A percentile compares a stretch with the other conserved stretches of the same genome.
Conservation (phyloP, 2,329 filamentous ascomycete genomes). For the Alternaria sp. region DNA sequence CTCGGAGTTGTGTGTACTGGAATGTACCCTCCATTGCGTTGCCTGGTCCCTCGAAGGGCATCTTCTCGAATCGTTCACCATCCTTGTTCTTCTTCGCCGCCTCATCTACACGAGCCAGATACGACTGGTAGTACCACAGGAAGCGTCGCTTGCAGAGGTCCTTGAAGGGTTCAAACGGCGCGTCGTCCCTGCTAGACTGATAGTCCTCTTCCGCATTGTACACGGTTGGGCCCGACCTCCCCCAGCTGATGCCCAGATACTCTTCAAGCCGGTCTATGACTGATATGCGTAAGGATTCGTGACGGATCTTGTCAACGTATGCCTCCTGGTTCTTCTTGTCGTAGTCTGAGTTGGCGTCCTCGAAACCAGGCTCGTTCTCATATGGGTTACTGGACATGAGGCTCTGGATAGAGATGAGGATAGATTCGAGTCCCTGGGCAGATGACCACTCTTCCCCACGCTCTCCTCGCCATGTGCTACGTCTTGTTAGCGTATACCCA, state of each 20-base stretch:
- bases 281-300: constrained; percentile 87
- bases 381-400: constrained; percentile 94
- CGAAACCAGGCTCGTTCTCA: constrained; percentile 94
- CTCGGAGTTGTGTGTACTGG: constrained; percentile 78
- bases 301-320: constrained; percentile 89
- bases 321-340: constrained; percentile 78
- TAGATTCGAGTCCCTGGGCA: constrained; percentile 92
- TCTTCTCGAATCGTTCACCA: constrained; percentile 72
- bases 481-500: constrained; percentile 20
- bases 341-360: constrained; percentile 71
- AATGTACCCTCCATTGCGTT: constrained; percentile 91
- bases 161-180: constrained; percentile 84
- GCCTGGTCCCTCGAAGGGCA: constrained; percentile 82
- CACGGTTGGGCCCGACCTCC: constrained; percentile 51
- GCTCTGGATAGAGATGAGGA: constrained; percentile 94
- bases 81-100: constrained; percentile 70
- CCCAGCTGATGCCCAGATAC: constrained; percentile 70
- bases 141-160: constrained; percentile 92
- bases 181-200: constrained; percentile 59
- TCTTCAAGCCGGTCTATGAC: constrained; percentile 87
- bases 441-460: constrained; percentile 95
- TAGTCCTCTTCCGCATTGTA: constrained; percentile 62
- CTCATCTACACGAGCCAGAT: constrained; percentile 74
- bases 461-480: constrained; percentile 90
- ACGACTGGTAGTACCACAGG: constrained; percentile 94